Evolutionary conservation across 495 filamentous ascomycete genomes (phyloP).

Genomic region (Aspergillus carlsbadensis): DNA sequence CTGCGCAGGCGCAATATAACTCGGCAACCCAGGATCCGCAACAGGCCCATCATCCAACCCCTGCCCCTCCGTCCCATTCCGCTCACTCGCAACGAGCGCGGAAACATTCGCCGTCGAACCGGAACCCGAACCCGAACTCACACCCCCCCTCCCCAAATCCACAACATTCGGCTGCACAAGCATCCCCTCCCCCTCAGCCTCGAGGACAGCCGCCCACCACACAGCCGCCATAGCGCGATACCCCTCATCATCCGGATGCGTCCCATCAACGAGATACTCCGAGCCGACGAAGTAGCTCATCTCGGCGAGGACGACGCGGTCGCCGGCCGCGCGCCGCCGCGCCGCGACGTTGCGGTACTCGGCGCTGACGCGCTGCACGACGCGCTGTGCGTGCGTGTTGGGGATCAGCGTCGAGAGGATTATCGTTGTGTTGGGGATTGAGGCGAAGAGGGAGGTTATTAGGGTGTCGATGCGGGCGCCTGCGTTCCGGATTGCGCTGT

Average conservation of each 20-base stretch:
- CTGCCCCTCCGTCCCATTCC: slow-evolving; percentile 7
- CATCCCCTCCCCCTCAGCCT: slow-evolving; percentile 25
- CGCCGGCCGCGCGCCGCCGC: slow-evolving; percentile 24
- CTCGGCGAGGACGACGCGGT: slow-evolving; percentile 47
- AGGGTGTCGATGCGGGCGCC: slow-evolving; percentile 32
- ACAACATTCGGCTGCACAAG: slow-evolving; percentile 20
- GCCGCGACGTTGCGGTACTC: slow-evolving; percentile 35
- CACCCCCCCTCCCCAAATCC: neutral
- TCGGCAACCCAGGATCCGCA: slow-evolving; percentile 12
- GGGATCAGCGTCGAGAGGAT: slow-evolving; percentile 50
- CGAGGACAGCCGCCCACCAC: slow-evolving; percentile 44
- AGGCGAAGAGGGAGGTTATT: slow-evolving; percentile 33
- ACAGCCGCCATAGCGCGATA: slow-evolving; percentile 55
- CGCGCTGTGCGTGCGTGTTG: slow-evolving; percentile 23
- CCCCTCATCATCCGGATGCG: slow-evolving; percentile 49
- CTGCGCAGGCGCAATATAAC: slow-evolving; percentile 8
- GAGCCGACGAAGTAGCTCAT: slow-evolving; percentile 38
- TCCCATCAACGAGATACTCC: slow-evolving; percentile 44
- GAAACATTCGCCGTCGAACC: neutral
- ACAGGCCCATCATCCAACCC: slow-evolving; percentile 19
- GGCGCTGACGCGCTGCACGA: slow-evolving; percentile 33
- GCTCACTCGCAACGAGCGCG: neutral
- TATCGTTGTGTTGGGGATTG: slow-evolving; percentile 43
- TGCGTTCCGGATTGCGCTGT: slow-evolving; percentile 27
- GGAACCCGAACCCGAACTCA: neutral